Evolutionary conservation across 495 filamentous ascomycete species (phyloP), one percentile per base, ranked within the genome.

Genomic region (Copromyces sp.): DNA sequence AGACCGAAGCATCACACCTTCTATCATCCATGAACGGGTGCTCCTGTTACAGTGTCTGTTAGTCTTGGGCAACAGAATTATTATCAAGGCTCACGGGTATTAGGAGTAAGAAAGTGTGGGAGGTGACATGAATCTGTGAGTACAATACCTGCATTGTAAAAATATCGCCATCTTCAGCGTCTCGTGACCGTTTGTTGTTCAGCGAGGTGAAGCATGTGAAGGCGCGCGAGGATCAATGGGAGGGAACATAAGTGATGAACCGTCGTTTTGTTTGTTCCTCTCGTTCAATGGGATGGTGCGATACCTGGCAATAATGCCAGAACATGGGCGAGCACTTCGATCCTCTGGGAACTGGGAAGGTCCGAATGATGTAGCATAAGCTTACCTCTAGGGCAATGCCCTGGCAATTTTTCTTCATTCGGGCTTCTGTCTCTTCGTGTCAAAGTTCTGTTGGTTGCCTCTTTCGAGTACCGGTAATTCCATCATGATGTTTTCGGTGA

Each of bases 1-100:
- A 70, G 75, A 40, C 73, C 69, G 65, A 70, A 59, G 69, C 76
- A 78, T 42, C 40, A 73, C 39, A 78, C 76, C 11, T 78, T 69
- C 68, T 78, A 78, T 71, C 74, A 76, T 76, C 72, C 76, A 40
- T 77, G 38, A 71, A 35, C 39, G 7, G 44, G 69, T 68, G 8
- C 42, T 68, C 12, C 53, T 53, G 53, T 6, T 4, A 17, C 1
- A 9, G 3, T 1, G 53, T 35, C 6, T 32, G 14, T 65, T 65
- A 35, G 53, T 32, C 53, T 1, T 61, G 2, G 12, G 5, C 53
- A 9, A 35, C 24, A 32, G 53, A 1, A 6, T 32, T 12, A 11
- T 61, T 1, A 24, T 24, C 24, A 1, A 61, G 53, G 0, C 1
- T 14, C 5, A 17, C 0, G 12, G 1, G 2, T 61, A 6, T 61